A percentile compares a stretch with the other conserved stretches of the same genome.
Evolutionary conservation across 2,329 filamentous ascomycete genomes (phyloP).

Genomic region (Plectosphaerella cucumerina): DNA sequence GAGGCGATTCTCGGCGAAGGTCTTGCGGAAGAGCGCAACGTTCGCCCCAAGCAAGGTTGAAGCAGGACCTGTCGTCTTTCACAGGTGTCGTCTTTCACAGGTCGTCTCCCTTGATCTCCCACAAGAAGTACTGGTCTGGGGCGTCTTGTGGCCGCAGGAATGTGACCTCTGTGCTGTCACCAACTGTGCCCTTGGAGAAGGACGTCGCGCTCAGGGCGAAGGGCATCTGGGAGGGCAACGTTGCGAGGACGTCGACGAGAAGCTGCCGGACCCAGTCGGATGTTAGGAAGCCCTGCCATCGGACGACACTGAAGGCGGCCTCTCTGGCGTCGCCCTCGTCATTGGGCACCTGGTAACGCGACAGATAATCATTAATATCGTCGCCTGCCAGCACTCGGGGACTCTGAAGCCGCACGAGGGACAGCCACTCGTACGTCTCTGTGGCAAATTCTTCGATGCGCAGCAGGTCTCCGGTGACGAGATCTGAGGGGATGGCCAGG

Average conservation of each 20-base stretch:
- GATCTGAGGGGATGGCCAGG: constrained; percentile 17
- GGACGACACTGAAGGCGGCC: constrained; percentile 44
- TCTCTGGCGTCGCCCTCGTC: constrained; percentile 16
- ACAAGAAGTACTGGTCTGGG: constrained; percentile 53
- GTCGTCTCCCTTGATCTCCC: constrained; percentile 50
- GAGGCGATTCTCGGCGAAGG: constrained; percentile 71
- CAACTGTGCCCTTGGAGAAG: constrained; percentile 41
- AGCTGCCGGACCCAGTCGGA: constrained; percentile 46
- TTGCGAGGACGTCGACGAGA: constrained; percentile 40
- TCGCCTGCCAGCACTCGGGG: constrained; percentile 57
- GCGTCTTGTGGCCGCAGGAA: constrained; percentile 47
- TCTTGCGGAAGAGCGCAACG: constrained; percentile 59
- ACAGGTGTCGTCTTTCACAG: constrained; percentile 26
- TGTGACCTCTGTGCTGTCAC: constrained; percentile 44
- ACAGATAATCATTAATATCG: constrained; percentile 63
- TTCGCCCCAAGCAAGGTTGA: constrained; percentile 59
- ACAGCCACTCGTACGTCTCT: constrained; percentile 71
- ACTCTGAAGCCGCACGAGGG: constrained; percentile 61
- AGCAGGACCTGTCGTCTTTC: not conserved
- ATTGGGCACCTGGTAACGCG: constrained; percentile 58
- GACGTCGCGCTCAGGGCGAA: constrained; percentile 50
- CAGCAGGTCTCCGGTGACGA: constrained; percentile 32
- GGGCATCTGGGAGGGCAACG: constrained; percentile 45
- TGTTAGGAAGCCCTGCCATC: constrained; percentile 56
- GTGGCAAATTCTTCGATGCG: constrained; percentile 60